Base-by-base conservation (phyloP, 352 stramenopile genomes). In the Globisporangium recalcitrans region DNA sequence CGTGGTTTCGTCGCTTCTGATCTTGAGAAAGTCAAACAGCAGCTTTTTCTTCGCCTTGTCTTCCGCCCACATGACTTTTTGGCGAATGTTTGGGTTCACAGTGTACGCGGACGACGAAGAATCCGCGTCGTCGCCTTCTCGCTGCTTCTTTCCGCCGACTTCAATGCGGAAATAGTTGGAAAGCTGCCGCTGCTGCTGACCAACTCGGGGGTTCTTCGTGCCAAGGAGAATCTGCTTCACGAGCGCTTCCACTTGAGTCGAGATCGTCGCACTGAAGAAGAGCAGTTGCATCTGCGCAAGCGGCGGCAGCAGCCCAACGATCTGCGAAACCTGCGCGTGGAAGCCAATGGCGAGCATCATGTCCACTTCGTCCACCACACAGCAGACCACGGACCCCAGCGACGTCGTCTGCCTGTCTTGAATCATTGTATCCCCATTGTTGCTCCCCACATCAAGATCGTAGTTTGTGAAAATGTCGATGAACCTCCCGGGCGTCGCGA, bases 351-450 rank as follows among this genome's bases (percentile, higher is more conserved):
- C 78, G 44, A 90, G 62, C 77, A 93, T 88, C 58, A 83, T 71
- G 58, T 93, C 84, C 19, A 90, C 78, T 76, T 93, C 84, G 58
- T 93, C 84, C 31, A 93, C 55, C 1, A 91, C 67, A 52, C 80
- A 89, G 16, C 69, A 77, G 11, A 71, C 71, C n/a, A 82, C 73
- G 11, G 72, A 61, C 11, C 64, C 49, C 19, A 81, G 53, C 32
- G 71, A 49, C 8, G 51, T 26, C 8, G 63, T 21, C 21, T 69
- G 32, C 2, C 26, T 32, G 0, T 13, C 38, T 24, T 26, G 36
- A 6, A 52, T 51, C 13, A n/a, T n/a, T n/a, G n/a, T 38, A 6
- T 60, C 52, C 4, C 62, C 21, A 14, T 27, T 19, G 11, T 21
- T 24, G 32, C 29, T 8, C 31, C n/a, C n/a, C n/a, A 11, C 55